phyloP scores from a whole-genome alignment of 306 rosid species.

The Lablab purpureus region DNA sequence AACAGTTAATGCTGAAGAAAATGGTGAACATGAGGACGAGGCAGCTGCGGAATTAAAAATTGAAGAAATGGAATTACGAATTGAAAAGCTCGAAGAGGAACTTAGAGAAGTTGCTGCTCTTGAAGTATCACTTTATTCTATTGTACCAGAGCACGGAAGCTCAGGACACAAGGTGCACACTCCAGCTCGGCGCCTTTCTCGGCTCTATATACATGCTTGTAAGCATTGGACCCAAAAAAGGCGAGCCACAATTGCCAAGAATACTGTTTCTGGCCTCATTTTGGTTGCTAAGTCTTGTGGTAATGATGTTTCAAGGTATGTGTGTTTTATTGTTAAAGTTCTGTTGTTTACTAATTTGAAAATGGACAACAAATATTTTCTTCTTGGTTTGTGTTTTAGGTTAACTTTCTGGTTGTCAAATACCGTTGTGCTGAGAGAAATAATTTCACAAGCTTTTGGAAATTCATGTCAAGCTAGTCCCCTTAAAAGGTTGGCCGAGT shows the following conservation, averaged over 20 bases:
- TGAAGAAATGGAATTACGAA: slow-evolving; percentile 78
- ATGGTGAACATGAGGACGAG: slow-evolving; percentile 55
- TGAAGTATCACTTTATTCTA: slow-evolving; percentile 90
- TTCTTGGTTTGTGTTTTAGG: slow-evolving; percentile 56
- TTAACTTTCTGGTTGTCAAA: slow-evolving; percentile 96
- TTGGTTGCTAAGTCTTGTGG: slow-evolving; percentile 95
- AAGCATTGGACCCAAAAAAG: slow-evolving; percentile 76
- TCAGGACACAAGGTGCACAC: slow-evolving; percentile 98
- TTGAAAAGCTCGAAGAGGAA: slow-evolving; percentile 93
- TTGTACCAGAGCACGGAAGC: slow-evolving; percentile 96
- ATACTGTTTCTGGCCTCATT: slow-evolving; percentile 84
- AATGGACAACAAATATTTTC: slow-evolving; percentile 36
- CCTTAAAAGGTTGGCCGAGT: slow-evolving; percentile 51
- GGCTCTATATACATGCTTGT: slow-evolving; percentile 88
- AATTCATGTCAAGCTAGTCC: slow-evolving; percentile 66
- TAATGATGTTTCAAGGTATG: slow-evolving; percentile 91
- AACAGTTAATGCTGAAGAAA: slow-evolving; percentile 53
- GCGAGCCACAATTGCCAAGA: slow-evolving; percentile 80
- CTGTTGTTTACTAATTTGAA: slow-evolving; percentile 26
- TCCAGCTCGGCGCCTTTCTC: slow-evolving; percentile 95
- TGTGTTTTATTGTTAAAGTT: background rate
- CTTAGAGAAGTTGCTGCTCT: slow-evolving; percentile 99
- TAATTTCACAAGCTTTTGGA: slow-evolving; percentile 77
- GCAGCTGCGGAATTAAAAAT: slow-evolving; percentile 56
- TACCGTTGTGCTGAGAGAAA: slow-evolving; percentile 81